Evolutionary conservation across 192 early-diverging fungal species (phyloP).

Genomic region (Linnemannia zychae): DNA sequence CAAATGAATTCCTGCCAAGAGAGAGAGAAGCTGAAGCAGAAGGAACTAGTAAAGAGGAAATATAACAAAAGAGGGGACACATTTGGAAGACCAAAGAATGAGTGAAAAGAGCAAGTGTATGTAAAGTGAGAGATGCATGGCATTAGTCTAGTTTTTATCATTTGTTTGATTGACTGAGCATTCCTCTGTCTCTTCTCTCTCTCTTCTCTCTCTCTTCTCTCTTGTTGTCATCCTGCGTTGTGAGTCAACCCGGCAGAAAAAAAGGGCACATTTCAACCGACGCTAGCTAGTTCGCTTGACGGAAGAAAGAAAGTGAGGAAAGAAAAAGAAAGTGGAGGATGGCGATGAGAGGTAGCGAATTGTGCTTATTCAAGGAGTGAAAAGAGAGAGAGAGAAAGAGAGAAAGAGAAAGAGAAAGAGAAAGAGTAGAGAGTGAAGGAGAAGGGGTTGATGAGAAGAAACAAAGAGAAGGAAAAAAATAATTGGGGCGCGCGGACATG

Average conservation of each 20-base stretch:
- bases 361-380: background rate
- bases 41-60: background rate
- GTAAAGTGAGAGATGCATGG: background rate
- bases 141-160: background rate
- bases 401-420: background rate
- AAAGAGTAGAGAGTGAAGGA: background rate
- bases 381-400: background rate
- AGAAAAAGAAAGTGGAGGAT: background rate
- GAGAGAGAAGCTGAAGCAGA: background rate
- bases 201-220: too few relatives aligned
- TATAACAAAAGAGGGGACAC: background rate
- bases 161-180: background rate
- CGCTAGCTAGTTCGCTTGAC: background rate
- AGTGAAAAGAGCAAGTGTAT: background rate
- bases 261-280: background rate
- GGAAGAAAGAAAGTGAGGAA: background rate
- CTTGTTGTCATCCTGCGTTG: background rate
- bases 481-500: too few relatives aligned
- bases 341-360: background rate
- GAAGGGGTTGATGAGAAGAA: background rate
- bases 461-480: too few relatives aligned
- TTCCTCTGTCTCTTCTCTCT: conserved; percentile 13
- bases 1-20: background rate
- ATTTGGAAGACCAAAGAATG: background rate
- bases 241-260: background rate